Evolutionary conservation across 164 flowering plant genomes (phyloP), one percentile per base, ranked within the genome.

Genomic region (Kalanchoe fedtschenkoi): DNA sequence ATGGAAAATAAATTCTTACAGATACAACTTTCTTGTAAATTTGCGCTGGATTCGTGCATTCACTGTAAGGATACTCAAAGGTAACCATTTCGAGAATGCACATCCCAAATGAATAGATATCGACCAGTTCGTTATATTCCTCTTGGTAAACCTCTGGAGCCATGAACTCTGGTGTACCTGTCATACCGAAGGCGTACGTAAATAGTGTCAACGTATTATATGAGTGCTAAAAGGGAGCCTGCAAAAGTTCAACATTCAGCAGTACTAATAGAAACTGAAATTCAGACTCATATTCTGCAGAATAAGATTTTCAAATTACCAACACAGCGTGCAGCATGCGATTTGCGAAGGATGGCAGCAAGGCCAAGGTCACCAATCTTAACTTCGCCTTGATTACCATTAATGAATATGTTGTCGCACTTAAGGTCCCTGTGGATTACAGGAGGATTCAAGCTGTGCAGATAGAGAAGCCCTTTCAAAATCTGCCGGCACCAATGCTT

Each of bases 91-190:
- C 97, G 73, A 93, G 81, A 26, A 93, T 70, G 75, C 99, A 93
- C 97, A 90, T 93, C 46, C 97, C 99, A 73, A 93, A 93, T 33
- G 99, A 73, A 70, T 93, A 93, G n/a, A 93, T 87, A 69, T 93
- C 99, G 24, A 90, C 96, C 53, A 93, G 68, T 74, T 93, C 96
- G 73, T 93, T 90, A 67, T 93, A 93, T 66, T 90, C 96, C 78
- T 93, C 99, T 67, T 81, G 84, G 71, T 83, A 93, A 29, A 93
- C 89, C 74, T 93, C 98, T 4, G 98, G 98, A 11, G 98, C 98
- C 98, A 92, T 92, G 80, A 93, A 93, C 70, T 93, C 98, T 6
- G 99, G 99, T 30, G 99, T 93, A 65, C 99, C 99, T 93, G 76
- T 62, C 34, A 24, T 11, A 47, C 15, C 58, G 6, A 34, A 34